phyloP scores from a whole-genome alignment of 345 rosid species.

The Rhodamnia argentea region DNA sequence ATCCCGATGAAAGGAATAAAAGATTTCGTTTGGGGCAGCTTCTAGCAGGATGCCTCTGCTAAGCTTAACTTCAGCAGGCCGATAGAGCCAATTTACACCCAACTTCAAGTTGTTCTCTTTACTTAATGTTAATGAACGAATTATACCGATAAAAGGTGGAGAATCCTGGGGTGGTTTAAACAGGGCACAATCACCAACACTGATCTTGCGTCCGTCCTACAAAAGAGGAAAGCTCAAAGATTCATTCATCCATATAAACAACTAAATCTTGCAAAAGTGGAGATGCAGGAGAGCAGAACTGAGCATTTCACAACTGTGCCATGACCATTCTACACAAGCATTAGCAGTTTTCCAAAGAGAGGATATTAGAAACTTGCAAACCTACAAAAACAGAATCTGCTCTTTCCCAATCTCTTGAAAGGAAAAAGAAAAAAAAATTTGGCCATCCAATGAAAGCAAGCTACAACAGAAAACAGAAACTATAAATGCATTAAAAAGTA shows the following conservation, averaged over 20 bases:
- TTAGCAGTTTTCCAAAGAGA: neutral
- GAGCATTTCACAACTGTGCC: neutral
- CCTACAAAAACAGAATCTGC: neutral
- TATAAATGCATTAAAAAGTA: neutral
- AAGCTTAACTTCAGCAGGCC: constrained; percentile 76
- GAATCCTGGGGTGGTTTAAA: constrained; percentile 76
- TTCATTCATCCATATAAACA: neutral
- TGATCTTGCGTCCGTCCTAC: constrained; percentile 79
- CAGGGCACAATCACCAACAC: constrained; percentile 88
- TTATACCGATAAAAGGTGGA: constrained; percentile 87
- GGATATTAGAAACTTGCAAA: neutral
- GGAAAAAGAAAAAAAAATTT: neutral
- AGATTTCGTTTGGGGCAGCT: constrained; percentile 87
- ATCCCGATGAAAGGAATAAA: constrained; percentile 94
- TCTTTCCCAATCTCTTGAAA: neutral
- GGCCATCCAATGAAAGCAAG: neutral
- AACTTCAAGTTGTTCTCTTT: constrained; percentile 45
- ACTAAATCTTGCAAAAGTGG: neutral
- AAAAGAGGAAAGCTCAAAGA: neutral
- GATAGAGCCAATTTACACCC: constrained; percentile 82
- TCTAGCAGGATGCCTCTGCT: constrained; percentile 78
- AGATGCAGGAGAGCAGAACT: neutral
- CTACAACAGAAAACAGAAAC: neutral
- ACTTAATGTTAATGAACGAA: constrained; percentile 36
- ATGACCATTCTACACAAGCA: neutral